A percentile compares a stretch with the other conserved stretches of the same genome.
Conservation (phyloP, 1,284 basidiomycete species). For the Ustilago esculenta region DNA sequence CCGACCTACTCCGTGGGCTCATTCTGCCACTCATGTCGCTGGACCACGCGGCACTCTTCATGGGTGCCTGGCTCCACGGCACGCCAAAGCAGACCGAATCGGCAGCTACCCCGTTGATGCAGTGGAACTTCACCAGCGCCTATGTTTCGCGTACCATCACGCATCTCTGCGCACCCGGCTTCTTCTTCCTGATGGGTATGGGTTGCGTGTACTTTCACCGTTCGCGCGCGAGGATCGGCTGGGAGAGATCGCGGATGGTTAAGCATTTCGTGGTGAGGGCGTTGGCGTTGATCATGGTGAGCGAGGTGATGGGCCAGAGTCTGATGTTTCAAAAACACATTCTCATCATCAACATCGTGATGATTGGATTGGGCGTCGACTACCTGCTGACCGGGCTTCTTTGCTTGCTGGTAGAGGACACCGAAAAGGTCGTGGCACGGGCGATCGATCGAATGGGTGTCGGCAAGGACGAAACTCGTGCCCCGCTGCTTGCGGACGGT, state of each 20-base stretch:
- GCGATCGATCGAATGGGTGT: conserved; percentile 8
- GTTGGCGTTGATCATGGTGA: conserved; percentile 40
- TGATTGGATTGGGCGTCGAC: conserved; percentile 49
- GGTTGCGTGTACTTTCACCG: conserved; percentile 49
- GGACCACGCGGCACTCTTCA: conserved; percentile 47
- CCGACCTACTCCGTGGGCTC: conserved; percentile 53
- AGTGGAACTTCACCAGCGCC: conserved; percentile 31
- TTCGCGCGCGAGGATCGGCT: conserved; percentile 25
- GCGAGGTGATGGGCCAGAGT: conserved; percentile 23
- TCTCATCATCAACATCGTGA: conserved; percentile 44
- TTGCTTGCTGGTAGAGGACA: conserved; percentile 20
- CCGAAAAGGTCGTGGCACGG: conserved; percentile 11
- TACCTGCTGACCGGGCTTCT: conserved; percentile 46
- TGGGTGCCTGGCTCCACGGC: conserved; percentile 51
- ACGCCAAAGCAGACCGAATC: conserved; percentile 36
- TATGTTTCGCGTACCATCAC: conserved; percentile 37
- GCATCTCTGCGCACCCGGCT: conserved; percentile 54
- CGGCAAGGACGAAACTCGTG: not conserved
- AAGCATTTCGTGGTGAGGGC: conserved; percentile 34
- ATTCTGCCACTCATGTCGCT: conserved; percentile 52
- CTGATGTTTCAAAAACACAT: conserved; percentile 19
- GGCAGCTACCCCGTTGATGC: conserved; percentile 21
- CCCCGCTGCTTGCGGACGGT: not conserved
- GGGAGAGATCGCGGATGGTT: conserved; percentile 16
- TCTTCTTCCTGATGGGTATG: conserved; percentile 55